Evolutionary conservation across 2,329 filamentous ascomycete genomes (phyloP), one percentile per base, ranked within the genome.

Genomic region (Phialocephala subalpina): DNA sequence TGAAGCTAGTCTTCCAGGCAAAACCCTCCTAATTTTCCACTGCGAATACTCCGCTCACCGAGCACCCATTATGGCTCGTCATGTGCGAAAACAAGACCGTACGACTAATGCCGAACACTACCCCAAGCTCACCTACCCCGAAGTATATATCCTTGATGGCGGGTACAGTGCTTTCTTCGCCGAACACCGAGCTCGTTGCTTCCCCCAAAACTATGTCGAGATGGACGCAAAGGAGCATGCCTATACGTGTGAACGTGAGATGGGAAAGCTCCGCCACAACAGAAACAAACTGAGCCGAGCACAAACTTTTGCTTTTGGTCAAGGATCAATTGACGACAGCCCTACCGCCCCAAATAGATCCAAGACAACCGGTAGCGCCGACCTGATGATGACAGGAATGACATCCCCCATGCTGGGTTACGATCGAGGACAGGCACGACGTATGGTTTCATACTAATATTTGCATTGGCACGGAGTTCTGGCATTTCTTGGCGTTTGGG

Each of bases 31-130:
- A 68, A 90, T 99, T 72, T 93, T 99, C 74, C 96, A 99, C 82
- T 99, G 96, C 86, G 96, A 99, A 81, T 99, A 98, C 81, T 98
- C 96, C 38, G 95, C 93, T 45, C 95, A 98, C 78, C 92, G 96
- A 69, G 96, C 96, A 55, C 96, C 96, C 56, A 90, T 97, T 69
- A 98, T 98, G 92, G 96, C 96, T 58, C 94, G 96, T 74, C 93
- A 94, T 78, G 89, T 99, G 68, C 94, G 96, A 71, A 90, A 93
- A 67, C 90, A 93, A 77, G 96, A 99, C 79, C 93, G 96, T 66
- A 88, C 89, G 42, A 84, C 89, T 76, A 99, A 99, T 79, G 88
- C 89, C 62, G 93, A 96, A 78, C 86, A 87, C 71, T 99, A 98
- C 76, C 96, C 96, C 20, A 87, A 85, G 66, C 87, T 99, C 67